phyloP scores from a whole-genome alignment of 148 eudicot species.

The Selenicereus undatus region DNA sequence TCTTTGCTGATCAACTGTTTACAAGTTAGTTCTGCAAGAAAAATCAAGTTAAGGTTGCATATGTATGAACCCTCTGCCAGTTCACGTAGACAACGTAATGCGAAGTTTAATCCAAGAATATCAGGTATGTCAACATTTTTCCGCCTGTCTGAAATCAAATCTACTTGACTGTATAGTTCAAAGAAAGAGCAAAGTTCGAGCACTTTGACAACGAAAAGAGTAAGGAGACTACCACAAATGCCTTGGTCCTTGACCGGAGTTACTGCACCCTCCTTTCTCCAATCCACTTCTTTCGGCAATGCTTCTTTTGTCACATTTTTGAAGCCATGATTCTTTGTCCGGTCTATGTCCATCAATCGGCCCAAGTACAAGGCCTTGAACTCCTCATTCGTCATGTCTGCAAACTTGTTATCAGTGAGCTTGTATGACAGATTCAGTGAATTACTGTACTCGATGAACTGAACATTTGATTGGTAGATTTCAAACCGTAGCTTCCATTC shows the following conservation, averaged over 20 bases:
- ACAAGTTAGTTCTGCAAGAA: too few species aligned
- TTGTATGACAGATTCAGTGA: constrained; percentile 34
- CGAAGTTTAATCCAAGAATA: too few species aligned
- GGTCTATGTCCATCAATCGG: constrained; percentile 5
- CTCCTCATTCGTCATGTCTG: constrained; percentile 62
- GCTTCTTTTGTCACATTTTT: not conserved
- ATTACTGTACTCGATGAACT: constrained; percentile 36
- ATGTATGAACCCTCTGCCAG: not conserved
- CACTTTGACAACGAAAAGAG: not conserved
- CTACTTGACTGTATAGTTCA: not conserved
- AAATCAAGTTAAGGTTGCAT: not conserved
- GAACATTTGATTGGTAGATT: constrained; percentile 44
- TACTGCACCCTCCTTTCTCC: constrained; percentile 64
- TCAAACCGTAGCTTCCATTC: constrained; percentile 41
- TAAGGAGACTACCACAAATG: constrained; percentile 48
- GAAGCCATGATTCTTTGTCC: not conserved
- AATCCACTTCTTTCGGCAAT: constrained; percentile 45
- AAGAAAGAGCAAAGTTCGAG: not conserved
- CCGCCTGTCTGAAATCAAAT: not conserved
- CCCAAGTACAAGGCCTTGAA: constrained; percentile 45
- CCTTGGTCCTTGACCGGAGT: constrained; percentile 70
- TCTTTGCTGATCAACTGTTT: too few species aligned
- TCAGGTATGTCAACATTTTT: not conserved
- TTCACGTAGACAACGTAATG: too few species aligned
- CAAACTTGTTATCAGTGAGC: constrained; percentile 52